Percentiles rank a stretch among this genome's conserved stretches.
Evolutionary conservation across 2,329 filamentous ascomycete genomes (phyloP).

Genomic region (Diplodia seriata): DNA sequence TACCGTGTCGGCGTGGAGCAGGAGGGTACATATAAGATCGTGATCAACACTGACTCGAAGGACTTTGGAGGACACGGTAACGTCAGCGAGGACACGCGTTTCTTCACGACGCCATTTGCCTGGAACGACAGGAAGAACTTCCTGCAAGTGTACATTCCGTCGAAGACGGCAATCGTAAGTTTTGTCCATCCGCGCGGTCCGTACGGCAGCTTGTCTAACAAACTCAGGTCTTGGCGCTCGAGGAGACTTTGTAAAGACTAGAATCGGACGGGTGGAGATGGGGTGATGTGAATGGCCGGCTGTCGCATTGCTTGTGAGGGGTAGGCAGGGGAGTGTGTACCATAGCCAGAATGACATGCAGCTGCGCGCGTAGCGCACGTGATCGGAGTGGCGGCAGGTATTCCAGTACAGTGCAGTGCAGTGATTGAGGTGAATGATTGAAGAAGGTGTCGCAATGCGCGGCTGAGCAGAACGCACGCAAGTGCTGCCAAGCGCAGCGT

Average conservation of each 20-base stretch:
- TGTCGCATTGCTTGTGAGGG: conserved; percentile 1
- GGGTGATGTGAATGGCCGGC: not conserved
- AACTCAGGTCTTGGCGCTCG: conserved; percentile 38
- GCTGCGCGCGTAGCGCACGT: conserved; percentile 6
- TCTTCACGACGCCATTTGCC: conserved; percentile 87
- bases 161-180: conserved; percentile 80
- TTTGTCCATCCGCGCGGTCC: not conserved
- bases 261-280: conserved; percentile 1
- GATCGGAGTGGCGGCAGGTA: not conserved
- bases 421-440: not conserved
- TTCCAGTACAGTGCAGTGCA: not conserved
- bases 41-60: conserved; percentile 80
- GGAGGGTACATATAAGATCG: conserved; percentile 83
- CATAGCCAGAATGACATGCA: conserved; percentile 29
- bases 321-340: conserved; percentile 14
- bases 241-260: conserved; percentile 40
- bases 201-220: conserved; percentile 6
- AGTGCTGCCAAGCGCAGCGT: too few relatives aligned
- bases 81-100: conserved; percentile 79
- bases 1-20: conserved; percentile 89
- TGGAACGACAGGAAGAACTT: conserved; percentile 94
- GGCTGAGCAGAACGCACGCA: not conserved
- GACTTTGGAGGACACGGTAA: conserved; percentile 81
- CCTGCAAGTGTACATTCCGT: conserved; percentile 88
- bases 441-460: not conserved